phyloP scores from a whole-genome alignment of 352 stramenopile species.

The Peronosclerospora sorghi region DNA sequence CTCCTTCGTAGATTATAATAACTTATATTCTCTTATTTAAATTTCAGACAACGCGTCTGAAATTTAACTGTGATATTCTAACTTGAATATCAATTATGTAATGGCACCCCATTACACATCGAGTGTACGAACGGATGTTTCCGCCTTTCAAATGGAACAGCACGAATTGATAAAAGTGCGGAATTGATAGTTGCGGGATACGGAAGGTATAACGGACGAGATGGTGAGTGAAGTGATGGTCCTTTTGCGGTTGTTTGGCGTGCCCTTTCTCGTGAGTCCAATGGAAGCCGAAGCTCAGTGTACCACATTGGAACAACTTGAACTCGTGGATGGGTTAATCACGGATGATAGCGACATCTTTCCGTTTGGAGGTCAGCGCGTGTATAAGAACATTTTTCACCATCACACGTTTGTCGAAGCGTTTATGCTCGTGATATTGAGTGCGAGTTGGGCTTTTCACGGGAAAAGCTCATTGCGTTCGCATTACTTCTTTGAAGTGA shows the following conservation, averaged over 20 bases:
- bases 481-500: slow-evolving; percentile 93
- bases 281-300: slow-evolving; percentile 99
- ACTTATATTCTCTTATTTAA: too few species aligned
- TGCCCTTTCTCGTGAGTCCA: slow-evolving; percentile 98
- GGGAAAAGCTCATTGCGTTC: slow-evolving; percentile 85
- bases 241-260: slow-evolving; percentile 93
- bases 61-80: too few species aligned
- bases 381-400: slow-evolving; percentile 99
- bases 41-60: too few species aligned
- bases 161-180: slow-evolving; percentile 68
- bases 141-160: slow-evolving; percentile 43
- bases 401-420: slow-evolving; percentile 98
- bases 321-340: slow-evolving; percentile 96
- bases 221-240: slow-evolving; percentile 97
- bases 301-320: slow-evolving; percentile 89
- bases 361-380: slow-evolving; percentile 87
- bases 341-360: slow-evolving; percentile 96
- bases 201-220: slow-evolving; percentile 93
- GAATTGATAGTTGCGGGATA: slow-evolving; percentile 78
- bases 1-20: too few species aligned
- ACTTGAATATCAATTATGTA: too few species aligned
- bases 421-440: slow-evolving; percentile 91
- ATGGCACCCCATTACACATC: too few species aligned
- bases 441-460: slow-evolving; percentile 86
- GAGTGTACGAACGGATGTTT: slow-evolving; percentile 18